Evolutionary conservation across 495 filamentous ascomycete genomes (phyloP).

Genomic region (Podospora bellae-mahoneyi): DNA sequence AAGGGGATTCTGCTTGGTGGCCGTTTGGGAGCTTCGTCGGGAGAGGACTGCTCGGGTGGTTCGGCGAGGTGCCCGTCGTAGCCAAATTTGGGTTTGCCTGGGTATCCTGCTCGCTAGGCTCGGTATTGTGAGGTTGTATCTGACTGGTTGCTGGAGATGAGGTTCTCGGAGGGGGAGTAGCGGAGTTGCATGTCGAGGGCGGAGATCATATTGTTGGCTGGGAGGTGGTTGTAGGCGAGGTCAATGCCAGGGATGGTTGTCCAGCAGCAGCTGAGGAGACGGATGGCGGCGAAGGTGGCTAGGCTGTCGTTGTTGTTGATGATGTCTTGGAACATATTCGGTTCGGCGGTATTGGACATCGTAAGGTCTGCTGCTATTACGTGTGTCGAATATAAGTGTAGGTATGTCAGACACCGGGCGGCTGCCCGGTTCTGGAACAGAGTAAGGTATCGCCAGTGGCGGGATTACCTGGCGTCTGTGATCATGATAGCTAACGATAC

Average conservation of each 20-base stretch:
- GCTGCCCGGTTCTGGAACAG: not conserved
- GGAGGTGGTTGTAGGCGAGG: not conserved
- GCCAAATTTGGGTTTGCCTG: not conserved
- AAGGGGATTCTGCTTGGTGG: not conserved
- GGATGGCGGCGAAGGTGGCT: constrained; percentile 4
- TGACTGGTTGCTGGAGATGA: not conserved
- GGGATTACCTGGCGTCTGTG: not conserved
- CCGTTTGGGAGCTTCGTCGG: not conserved
- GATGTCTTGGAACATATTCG: not conserved
- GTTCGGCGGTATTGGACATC: not conserved
- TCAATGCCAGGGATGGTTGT: not conserved
- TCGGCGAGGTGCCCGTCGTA: not conserved
- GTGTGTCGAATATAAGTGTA: not conserved
- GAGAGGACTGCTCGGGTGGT: not conserved
- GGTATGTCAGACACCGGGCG: not conserved
- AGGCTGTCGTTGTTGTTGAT: not conserved
- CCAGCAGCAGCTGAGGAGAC: constrained; percentile 8
- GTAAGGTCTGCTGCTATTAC: not conserved
- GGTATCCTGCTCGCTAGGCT: not conserved
- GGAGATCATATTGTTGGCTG: not conserved
- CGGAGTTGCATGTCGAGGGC: constrained; percentile 5
- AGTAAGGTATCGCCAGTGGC: not conserved
- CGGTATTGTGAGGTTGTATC: not conserved
- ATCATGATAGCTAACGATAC: not conserved
- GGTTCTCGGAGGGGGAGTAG: not conserved